Base-by-base conservation (phyloP, 2,329 filamentous ascomycete species). In the Phialophora verrucosa region DNA sequence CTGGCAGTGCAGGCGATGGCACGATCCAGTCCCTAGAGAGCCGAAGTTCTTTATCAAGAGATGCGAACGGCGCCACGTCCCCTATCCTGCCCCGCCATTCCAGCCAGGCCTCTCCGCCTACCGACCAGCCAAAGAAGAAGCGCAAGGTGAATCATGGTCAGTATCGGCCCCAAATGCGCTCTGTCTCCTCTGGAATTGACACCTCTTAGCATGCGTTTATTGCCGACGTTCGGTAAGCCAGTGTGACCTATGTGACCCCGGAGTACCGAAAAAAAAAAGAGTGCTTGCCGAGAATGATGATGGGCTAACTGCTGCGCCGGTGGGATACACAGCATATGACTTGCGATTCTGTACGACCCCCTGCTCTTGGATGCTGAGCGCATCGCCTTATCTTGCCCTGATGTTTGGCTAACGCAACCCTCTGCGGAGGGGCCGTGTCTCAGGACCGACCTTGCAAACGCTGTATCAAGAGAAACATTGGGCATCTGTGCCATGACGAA, bases 391-490 rank as follows among this genome's bases (percentile, higher is more conserved):
- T 66, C 73, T 71, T 62, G 56, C 66, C 53, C 68, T 60, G 63
- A 64, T 68, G 63, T 68, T 62, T 67, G 67, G 69, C 73, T 75
- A 72, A 75, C 70, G 71, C 78, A 44, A 79, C 71, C 79, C 76
- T 74, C 67, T 70, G 73, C 74, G 47, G 59, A 35, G 73, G 73
- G 71, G 71, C 72, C 73, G 71, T 76, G 75, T 74, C 71, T 74
- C 79, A 96, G 92, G 92, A 96, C 83, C 90, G 95, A 78, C 95
- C 95, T 75, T 99, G 95, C 86, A 94, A 92, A 75, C 88, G 95
- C 81, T 99, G 95, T 84, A 92, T 98, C 81, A 99, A 98, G 83
- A 90, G 95, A 76, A 97, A 97, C 82, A 99, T 99, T 79, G 95
- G 94, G 75, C 95, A 99, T 80, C 86, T 99, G 72, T 99, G 95